Conservation (phyloP, 2,329 filamentous ascomycete species). For the Colletotrichum filicis region DNA sequence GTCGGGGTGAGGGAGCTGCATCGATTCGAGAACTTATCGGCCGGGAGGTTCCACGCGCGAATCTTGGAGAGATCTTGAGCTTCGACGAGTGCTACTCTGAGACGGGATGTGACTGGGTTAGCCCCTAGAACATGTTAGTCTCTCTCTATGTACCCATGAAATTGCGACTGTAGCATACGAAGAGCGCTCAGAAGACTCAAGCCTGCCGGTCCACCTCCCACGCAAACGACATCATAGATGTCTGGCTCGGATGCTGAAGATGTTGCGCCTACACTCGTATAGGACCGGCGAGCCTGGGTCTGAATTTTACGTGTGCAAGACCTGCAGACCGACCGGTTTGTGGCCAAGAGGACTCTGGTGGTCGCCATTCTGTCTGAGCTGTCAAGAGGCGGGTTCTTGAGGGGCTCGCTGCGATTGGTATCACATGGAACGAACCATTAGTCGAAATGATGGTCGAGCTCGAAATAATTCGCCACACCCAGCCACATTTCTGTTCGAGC, state of each 20-base stretch:
- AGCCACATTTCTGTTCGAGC: constrained; percentile 11
- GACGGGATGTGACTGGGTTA: constrained; percentile 77
- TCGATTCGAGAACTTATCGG: constrained; percentile 86
- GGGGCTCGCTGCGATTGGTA: background rate
- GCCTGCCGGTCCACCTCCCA: constrained; percentile 90
- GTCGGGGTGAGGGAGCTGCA: constrained; percentile 94
- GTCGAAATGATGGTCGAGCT: constrained; percentile 5
- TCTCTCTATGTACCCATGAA: background rate
- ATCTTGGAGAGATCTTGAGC: constrained; percentile 83
- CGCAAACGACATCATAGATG: constrained; percentile 92
- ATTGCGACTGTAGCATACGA: constrained; percentile 60
- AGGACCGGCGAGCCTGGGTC: constrained; percentile 43
- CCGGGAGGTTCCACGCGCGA: constrained; percentile 72
- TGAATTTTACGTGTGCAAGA: constrained; percentile 56
- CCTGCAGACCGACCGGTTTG: constrained; percentile 55
- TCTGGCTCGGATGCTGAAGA: constrained; percentile 56
- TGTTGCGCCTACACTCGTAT: constrained; percentile 24
- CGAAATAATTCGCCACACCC: constrained; percentile 19
- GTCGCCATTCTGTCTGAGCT: constrained; percentile 11
- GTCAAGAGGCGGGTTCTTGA: background rate
- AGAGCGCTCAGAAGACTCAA: constrained; percentile 83
- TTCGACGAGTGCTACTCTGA: constrained; percentile 91
- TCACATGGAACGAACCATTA: constrained; percentile 16
- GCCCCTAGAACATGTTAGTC: constrained; percentile 64
- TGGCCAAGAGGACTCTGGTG: constrained; percentile 38